These are phyloP conservation scores for Boechera divaricarpa DNA, from an alignment of 345 rosid species.

Conservation along the genomic window DNA sequence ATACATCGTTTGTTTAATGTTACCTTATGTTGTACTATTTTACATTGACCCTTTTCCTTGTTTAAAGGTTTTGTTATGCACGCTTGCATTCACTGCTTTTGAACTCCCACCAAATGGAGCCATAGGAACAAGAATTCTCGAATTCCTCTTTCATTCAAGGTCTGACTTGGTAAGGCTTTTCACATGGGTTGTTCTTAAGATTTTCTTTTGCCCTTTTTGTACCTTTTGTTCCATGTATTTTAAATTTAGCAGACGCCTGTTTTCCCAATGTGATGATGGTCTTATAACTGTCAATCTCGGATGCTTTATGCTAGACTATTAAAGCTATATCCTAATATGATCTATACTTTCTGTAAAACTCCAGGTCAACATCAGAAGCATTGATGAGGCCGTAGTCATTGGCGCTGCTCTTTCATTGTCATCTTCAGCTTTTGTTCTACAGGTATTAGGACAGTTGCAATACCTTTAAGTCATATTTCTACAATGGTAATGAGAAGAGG, in stretches of 20 bases:
- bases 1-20: slow-evolving; percentile 7
- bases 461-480: neutral
- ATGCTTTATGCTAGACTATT: slow-evolving; percentile 6
- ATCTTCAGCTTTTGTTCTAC: slow-evolving; percentile 96
- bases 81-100: slow-evolving; percentile 95
- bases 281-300: neutral
- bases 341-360: slow-evolving; percentile 11
- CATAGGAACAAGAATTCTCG: slow-evolving; percentile 80
- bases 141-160: slow-evolving; percentile 93
- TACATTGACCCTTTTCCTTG: neutral
- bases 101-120: slow-evolving; percentile 99
- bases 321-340: slow-evolving; percentile 18
- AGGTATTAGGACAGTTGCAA: slow-evolving; percentile 56
- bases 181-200: slow-evolving; percentile 13
- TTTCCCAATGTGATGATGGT: slow-evolving; percentile 13
- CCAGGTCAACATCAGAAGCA: slow-evolving; percentile 93
- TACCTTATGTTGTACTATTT: slow-evolving; percentile 19
- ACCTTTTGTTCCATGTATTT: neutral
- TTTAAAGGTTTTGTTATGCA: slow-evolving; percentile 85
- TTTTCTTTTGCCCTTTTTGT: neutral
- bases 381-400: slow-evolving; percentile 95
- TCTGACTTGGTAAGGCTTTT: slow-evolving; percentile 73
- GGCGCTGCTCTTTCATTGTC: slow-evolving; percentile 98
- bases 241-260: neutral
- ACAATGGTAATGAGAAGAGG: neutral